A percentile compares a stretch with the other conserved stretches of the same genome.
Evolutionary conservation across 371 early-diverging fungal species (phyloP).

Genomic region (Mortierella sp.): DNA sequence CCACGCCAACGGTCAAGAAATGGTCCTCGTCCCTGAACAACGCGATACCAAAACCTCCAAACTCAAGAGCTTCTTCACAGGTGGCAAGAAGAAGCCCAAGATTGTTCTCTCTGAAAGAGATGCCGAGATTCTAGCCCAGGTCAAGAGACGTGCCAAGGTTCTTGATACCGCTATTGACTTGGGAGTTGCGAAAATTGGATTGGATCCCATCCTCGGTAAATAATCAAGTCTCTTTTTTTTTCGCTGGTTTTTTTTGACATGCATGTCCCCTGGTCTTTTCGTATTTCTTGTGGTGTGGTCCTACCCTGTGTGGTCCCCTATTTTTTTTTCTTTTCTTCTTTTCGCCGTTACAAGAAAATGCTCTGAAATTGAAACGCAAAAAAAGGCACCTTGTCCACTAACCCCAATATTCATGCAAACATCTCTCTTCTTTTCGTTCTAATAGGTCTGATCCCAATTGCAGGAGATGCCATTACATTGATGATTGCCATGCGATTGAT

Average conservation of each 20-base stretch:
- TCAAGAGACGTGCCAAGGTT: conserved; percentile 43
- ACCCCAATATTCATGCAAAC: neutral
- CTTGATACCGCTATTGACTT: conserved; percentile 45
- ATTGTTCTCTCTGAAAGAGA: conserved; percentile 32
- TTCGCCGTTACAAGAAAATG: neutral
- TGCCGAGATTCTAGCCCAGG: conserved; percentile 23
- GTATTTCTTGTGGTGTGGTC: neutral
- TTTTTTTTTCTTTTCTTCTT: neutral
- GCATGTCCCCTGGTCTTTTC: neutral
- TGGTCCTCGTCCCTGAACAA: conserved; percentile 1
- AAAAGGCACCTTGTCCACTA: conserved; percentile 10
- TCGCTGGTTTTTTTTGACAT: too few species aligned
- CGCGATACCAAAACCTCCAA: conserved; percentile 8
- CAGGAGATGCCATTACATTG: conserved; percentile 35
- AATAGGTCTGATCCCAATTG: conserved; percentile 47
- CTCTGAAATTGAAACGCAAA: neutral
- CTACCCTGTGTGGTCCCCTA: neutral
- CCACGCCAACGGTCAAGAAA: neutral
- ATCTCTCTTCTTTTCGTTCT: neutral
- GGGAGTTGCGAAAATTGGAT: conserved; percentile 36
- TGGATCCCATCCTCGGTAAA: conserved; percentile 58
- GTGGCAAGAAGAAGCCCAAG: conserved; percentile 23
- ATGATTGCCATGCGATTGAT: conserved; percentile 31
- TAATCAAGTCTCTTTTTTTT: neutral
- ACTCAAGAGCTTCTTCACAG: conserved; percentile 39